Evolutionary conservation across 371 early-diverging fungal species (phyloP).

Genomic region (Mortierella sp.): DNA sequence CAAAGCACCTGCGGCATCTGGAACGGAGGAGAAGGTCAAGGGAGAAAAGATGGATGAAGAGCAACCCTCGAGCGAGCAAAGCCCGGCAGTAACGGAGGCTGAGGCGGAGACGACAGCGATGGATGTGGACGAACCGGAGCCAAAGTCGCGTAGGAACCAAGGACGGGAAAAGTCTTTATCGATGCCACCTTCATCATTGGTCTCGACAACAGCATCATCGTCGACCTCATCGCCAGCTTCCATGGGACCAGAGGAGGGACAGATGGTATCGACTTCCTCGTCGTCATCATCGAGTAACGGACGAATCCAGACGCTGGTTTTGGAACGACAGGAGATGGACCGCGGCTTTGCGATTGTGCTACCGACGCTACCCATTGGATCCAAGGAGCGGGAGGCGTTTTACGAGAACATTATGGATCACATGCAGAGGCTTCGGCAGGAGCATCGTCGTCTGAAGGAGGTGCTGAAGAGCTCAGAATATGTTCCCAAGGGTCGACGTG

Average conservation of each 20-base stretch:
- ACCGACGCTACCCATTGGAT: constrained; percentile 51
- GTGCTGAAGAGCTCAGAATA: constrained; percentile 46
- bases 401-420: constrained; percentile 56
- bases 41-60: neutral
- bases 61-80: too few relatives aligned
- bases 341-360: constrained; percentile 36
- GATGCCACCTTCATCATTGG: constrained; percentile 21
- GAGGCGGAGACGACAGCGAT: constrained; percentile 15
- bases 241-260: constrained; percentile 32
- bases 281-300: constrained; percentile 8
- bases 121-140: constrained; percentile 18
- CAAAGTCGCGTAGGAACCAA: constrained; percentile 1
- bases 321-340: constrained; percentile 37
- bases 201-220: constrained; percentile 29
- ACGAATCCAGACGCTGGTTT: constrained; percentile 23
- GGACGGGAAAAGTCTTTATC: constrained; percentile 15
- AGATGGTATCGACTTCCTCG: neutral
- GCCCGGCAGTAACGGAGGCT: neutral
- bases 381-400: constrained; percentile 56
- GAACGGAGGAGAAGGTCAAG: neutral
- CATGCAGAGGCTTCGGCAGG: constrained; percentile 43
- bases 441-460: constrained; percentile 48
- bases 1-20: neutral
- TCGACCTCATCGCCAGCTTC: constrained; percentile 42
- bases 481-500: constrained; percentile 42